Percentiles rank a stretch among this genome's conserved stretches.
phyloP scores from a whole-genome alignment of 2,329 filamentous ascomycete genomes.

The Tolypocladium tundrense region DNA sequence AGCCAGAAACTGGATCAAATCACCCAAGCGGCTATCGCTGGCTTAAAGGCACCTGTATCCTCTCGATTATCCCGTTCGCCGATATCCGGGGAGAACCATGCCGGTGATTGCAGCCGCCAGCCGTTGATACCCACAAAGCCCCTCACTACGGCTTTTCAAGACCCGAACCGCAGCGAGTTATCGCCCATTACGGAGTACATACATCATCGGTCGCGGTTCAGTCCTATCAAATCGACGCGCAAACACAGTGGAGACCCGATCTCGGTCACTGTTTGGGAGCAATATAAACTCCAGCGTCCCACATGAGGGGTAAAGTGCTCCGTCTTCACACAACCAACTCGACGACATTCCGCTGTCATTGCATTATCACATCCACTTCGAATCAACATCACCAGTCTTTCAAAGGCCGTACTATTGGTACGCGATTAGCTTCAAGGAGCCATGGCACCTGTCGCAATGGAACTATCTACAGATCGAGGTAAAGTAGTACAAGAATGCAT shows the following conservation, averaged over 20 bases:
- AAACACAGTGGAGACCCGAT: neutral
- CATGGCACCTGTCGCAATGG: conserved; percentile 19
- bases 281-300: neutral
- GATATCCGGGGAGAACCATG: neutral
- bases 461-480: conserved; percentile 31
- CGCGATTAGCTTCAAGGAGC: conserved; percentile 11
- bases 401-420: conserved; percentile 4
- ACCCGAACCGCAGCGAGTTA: neutral
- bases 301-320: neutral
- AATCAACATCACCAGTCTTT: neutral
- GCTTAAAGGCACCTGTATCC: neutral
- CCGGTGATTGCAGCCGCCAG: neutral
- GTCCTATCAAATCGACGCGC: neutral
- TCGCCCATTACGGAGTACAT: no score
- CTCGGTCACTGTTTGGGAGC: neutral
- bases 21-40: neutral
- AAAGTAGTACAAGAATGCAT: conserved; percentile 34
- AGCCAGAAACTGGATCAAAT: neutral
- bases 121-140: neutral
- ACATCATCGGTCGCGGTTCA: neutral
- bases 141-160: neutral
- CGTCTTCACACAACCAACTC: neutral
- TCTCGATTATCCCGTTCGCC: neutral
- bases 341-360: neutral
- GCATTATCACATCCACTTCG: neutral